Percentiles rank a stretch among this genome's conserved stretches.
Conservation (phyloP, 176 grass and related monocot genomes). For the Cenchrus fungigraminus region DNA sequence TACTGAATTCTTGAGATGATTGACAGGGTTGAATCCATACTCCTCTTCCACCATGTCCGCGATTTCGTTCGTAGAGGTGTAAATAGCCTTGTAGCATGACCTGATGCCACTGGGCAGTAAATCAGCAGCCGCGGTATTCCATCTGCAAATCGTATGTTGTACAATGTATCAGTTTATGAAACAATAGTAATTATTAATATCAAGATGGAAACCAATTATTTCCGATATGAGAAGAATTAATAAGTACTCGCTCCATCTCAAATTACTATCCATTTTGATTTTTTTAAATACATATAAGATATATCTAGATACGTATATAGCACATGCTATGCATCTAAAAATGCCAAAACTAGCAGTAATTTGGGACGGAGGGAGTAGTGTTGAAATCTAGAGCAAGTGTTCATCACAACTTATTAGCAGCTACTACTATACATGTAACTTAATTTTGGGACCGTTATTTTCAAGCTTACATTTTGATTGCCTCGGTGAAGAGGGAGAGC, state of each 20-base stretch:
- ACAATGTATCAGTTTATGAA: neutral
- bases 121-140: slow-evolving; percentile 37
- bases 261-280: no score
- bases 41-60: slow-evolving; percentile 33
- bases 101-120: slow-evolving; percentile 58
- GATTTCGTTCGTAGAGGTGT: slow-evolving; percentile 48
- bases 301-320: no score
- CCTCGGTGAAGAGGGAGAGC: slow-evolving; percentile 50
- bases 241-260: no score
- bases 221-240: no score
- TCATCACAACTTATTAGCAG: no score
- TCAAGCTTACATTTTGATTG: slow-evolving; percentile 51
- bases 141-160: slow-evolving; percentile 32
- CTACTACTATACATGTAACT: no score
- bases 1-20: slow-evolving; percentile 49
- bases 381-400: no score
- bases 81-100: slow-evolving; percentile 50
- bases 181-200: no score
- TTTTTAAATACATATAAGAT: neutral
- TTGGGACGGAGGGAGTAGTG: no score
- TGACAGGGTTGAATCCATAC: slow-evolving; percentile 39
- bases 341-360: no score
- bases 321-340: no score
- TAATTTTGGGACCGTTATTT: neutral
- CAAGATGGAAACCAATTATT: neutral